phyloP scores from a whole-genome alignment of 2,329 filamentous ascomycete genomes.

The Trichoderma harzianum region DNA sequence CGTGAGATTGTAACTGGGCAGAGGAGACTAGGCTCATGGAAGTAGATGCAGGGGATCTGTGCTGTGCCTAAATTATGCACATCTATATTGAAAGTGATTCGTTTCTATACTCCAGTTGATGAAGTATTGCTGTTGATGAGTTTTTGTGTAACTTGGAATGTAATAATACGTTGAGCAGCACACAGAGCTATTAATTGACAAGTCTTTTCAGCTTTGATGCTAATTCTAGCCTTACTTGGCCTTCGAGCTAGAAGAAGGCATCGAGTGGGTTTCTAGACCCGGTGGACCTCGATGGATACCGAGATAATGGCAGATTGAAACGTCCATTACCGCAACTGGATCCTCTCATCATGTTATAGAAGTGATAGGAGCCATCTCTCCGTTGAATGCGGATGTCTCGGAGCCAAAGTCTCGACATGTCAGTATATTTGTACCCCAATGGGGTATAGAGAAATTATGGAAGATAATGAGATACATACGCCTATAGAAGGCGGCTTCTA shows the following conservation, averaged over 20 bases:
- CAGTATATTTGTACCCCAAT: not conserved
- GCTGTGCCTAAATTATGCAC: not conserved
- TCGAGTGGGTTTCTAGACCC: not conserved
- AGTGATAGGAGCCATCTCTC: not conserved
- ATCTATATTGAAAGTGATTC: not conserved
- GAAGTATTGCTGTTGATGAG: not conserved
- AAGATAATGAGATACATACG: not conserved
- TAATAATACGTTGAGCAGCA: not conserved
- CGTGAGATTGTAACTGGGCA: not conserved
- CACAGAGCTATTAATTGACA: not conserved
- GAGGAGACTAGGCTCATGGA: not conserved
- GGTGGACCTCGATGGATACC: not conserved
- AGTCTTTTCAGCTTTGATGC: not conserved
- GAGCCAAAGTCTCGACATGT: not conserved
- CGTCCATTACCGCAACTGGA: not conserved
- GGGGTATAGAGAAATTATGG: not conserved
- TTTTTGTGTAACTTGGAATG: not conserved
- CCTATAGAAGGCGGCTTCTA: not conserved
- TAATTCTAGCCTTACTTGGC: not conserved
- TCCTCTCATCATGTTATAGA: not conserved
- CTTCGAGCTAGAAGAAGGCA: not conserved
- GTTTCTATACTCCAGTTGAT: not conserved
- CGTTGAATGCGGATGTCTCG: not conserved
- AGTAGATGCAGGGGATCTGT: not conserved
- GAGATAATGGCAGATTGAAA: not conserved